Base-by-base conservation (phyloP, 768 basidiomycete species). In the Mycena galopus region DNA sequence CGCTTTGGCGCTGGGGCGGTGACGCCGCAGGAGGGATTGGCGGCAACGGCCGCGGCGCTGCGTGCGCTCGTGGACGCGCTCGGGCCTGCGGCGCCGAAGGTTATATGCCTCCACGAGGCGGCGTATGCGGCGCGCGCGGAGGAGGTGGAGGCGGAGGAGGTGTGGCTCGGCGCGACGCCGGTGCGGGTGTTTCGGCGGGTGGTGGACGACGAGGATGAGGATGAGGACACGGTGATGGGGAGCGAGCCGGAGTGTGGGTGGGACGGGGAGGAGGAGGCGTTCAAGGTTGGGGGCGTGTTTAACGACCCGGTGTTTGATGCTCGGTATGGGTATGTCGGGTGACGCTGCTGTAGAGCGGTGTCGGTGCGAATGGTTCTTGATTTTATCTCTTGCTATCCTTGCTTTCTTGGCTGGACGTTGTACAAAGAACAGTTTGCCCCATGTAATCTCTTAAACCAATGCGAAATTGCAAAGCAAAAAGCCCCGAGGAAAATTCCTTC, bases 261-360 rank as follows among this genome's bases (percentile, higher is more conserved):
- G 35, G 73, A 37, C 42, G 51, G 35, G 42, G 76, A 73, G 50
- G 73, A 58, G 17, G 69, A 73, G 32, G 78, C 83, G 35, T 84
- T 80, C 73, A 69, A 71, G 47, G 75, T 74, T 56, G 84, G 84
- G 47, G 83, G 83, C 9, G 79, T 67, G 4, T 84, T 84, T 62
- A 81, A 85, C 63, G 83, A 85, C 70, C 80, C 81, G 7, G 72
- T 76, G 17, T 85, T 84, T 55, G 84, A 85, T 74, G 78, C 79
- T 30, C 39, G 60, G 59, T 72, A 65, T 65, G 35, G 32, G 30
- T 56, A 55, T 39, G 21, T 61, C 8, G 60, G 60, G 8, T 61
- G 27, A 17, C n/a, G n/a, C n/a, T n/a, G n/a, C n/a, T n/a, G n/a
- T n/a, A n/a, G n/a, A n/a, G n/a, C n/a, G n/a, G n/a, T n/a, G n/a